Percentiles rank a stretch among this genome's conserved stretches.
Conservation (phyloP, 305 asterid genomes). For the Fraxinus sp. region DNA sequence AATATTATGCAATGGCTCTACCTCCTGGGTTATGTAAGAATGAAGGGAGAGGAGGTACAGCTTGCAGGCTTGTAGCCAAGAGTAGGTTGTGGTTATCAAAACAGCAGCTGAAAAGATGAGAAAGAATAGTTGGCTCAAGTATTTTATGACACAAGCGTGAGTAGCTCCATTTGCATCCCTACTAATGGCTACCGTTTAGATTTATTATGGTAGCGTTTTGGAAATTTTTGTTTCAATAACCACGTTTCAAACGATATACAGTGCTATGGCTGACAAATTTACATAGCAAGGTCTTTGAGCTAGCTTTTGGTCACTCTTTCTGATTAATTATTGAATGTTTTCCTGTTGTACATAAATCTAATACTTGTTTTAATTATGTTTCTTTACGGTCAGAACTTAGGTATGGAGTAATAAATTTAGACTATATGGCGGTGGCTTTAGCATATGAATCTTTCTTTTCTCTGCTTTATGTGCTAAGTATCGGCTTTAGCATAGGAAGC, state of each 20-base stretch:
- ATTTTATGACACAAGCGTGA: neutral
- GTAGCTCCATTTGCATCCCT: neutral
- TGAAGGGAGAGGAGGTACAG: neutral
- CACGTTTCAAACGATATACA: neutral
- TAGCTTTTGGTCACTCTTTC: neutral
- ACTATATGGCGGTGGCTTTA: neutral
- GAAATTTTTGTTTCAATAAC: neutral
- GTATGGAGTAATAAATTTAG: neutral
- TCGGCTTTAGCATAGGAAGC: neutral
- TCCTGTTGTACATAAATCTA: neutral
- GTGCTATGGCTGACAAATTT: neutral
- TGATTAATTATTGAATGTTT: neutral
- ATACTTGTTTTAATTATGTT: neutral
- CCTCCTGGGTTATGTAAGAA: neutral
- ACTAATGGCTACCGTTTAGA: neutral
- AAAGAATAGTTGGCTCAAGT: neutral
- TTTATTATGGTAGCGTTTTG: neutral
- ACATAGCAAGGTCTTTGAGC: neutral
- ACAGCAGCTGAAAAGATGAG: neutral
- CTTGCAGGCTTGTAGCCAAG: neutral
- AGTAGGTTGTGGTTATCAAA: neutral
- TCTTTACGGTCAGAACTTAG: neutral
- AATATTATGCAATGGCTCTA: neutral
- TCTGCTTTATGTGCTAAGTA: conserved; percentile 1
- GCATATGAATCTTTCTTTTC: neutral